Percentiles rank a stretch among this genome's conserved stretches.
phyloP scores from a whole-genome alignment of 805 yeast genomes.

The Starmerella cellae region DNA sequence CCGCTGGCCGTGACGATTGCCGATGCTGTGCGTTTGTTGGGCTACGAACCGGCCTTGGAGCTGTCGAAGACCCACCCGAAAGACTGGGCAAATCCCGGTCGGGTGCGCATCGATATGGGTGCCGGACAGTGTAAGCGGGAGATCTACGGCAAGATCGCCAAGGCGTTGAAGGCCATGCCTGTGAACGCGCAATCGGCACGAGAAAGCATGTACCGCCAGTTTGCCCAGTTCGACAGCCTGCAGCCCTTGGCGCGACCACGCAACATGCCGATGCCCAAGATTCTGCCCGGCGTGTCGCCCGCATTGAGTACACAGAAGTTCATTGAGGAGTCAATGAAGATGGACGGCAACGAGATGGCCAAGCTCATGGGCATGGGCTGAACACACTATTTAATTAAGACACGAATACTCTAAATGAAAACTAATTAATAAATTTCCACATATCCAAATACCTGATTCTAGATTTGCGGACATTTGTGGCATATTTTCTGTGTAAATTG shows the following conservation, averaged over 20 bases:
- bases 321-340: slow-evolving; percentile 33
- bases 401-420: too few relatives aligned
- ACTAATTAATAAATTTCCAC: too few relatives aligned
- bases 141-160: slow-evolving; percentile 45
- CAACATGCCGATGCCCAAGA: slow-evolving; percentile 73
- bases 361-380: slow-evolving; percentile 15
- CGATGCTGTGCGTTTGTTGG: slow-evolving; percentile 45
- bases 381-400: too few relatives aligned
- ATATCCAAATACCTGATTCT: too few relatives aligned
- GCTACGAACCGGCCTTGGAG: slow-evolving; percentile 29
- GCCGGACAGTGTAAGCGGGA: slow-evolving; percentile 46
- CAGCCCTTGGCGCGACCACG: slow-evolving; percentile 59
- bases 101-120: slow-evolving; percentile 58
- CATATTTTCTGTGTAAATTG: too few relatives aligned
- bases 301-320: slow-evolving; percentile 73
- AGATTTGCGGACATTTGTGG: too few relatives aligned
- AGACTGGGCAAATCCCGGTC: slow-evolving; percentile 96
- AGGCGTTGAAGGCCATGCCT: slow-evolving; percentile 51
- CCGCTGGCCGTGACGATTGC: slow-evolving; percentile 75
- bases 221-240: slow-evolving; percentile 24
- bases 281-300: slow-evolving; percentile 78
- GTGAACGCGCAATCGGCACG: slow-evolving; percentile 51
- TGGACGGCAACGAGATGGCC: slow-evolving; percentile 14
- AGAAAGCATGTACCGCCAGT: slow-evolving; percentile 15
- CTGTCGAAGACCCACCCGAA: slow-evolving; percentile 86